phyloP scores from a whole-genome alignment of 805 yeast genomes.

The Yarrowia porcina region DNA sequence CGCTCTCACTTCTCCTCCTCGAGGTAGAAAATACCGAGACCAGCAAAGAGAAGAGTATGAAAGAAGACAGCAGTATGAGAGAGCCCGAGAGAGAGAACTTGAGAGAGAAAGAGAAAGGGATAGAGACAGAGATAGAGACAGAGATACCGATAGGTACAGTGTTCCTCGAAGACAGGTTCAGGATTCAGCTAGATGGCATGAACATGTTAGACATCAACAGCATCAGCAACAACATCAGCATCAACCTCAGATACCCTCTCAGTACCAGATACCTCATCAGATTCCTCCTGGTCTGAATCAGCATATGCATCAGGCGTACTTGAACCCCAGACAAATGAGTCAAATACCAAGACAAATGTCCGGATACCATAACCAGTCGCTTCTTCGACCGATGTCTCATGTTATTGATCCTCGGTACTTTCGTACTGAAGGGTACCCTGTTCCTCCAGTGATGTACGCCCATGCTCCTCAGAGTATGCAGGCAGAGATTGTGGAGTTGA shows the following conservation, averaged over 20 bases:
- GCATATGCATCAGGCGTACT: neutral
- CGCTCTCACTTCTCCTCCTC: neutral
- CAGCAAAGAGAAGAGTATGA: slow-evolving; percentile 8
- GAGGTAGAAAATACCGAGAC: neutral
- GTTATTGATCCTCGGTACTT: neutral
- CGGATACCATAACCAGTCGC: slow-evolving; percentile 5
- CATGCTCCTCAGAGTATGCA: slow-evolving; percentile 2
- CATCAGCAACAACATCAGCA: neutral
- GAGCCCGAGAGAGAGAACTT: neutral
- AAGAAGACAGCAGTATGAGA: slow-evolving; percentile 5
- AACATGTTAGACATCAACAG: neutral
- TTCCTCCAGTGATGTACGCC: neutral
- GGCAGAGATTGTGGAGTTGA: slow-evolving; percentile 5
- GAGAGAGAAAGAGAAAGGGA: neutral
- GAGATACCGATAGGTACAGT: neutral
- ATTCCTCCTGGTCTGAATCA: neutral
- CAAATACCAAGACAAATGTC: neutral
- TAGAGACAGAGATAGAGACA: neutral
- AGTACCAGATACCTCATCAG: neutral
- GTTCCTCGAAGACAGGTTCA: neutral
- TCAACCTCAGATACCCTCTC: neutral
- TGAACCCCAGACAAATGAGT: neutral
- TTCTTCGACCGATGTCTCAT: neutral
- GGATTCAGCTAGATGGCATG: slow-evolving; percentile 11
- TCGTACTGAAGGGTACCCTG: neutral